Evolutionary conservation across 176 grass and related monocot genomes (phyloP), one percentile per base, ranked within the genome.

Genomic region (Ampelocalamus luodianensis): DNA sequence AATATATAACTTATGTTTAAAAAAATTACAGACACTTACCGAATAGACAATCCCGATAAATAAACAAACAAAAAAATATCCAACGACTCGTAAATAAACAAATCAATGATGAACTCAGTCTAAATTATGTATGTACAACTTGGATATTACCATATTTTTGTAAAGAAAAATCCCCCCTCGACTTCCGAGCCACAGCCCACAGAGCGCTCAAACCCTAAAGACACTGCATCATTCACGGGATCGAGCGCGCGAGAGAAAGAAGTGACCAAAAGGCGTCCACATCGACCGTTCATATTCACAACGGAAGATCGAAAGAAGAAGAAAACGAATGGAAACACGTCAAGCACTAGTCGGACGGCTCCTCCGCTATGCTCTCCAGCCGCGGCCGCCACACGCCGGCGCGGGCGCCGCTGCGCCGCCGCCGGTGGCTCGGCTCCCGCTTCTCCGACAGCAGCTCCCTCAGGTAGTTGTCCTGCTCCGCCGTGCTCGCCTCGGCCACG

Each of bases 281-380:
- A 17, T 8, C 70, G 42, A 48, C 48, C 27, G 49, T 13, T 34
- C 60, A 22, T 63, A 64, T 81, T 11, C 78, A 81, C 88, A 82
- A 5, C 72, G 23, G 72, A 72, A 82, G 53, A 81, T 77, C 44
- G 42, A 2, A 54, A 3, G 14, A 45, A 3, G 14, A 45, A 2
- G 46, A 61, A 18, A 62, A 74, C 6, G 8, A 23, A 7, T 13
- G 15, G 20, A 43, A 65, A 5, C 32, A 24, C 10, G 44, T 64
- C 68, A 18, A 83, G 69, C 60, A 81, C 74, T 84, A 69, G 29
- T 79, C 67, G 0, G 40, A 82, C 3, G 79, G 76, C 77, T 93
- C 93, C 82, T 98, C 95, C 15, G 81, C 72, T 27, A 98, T 98
- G 83, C 93, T 95, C 81, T 95, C 91, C 1, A 98, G 85, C 72